Base-by-base conservation (phyloP, 345 rosid species). In the Camelina hispida region DNA sequence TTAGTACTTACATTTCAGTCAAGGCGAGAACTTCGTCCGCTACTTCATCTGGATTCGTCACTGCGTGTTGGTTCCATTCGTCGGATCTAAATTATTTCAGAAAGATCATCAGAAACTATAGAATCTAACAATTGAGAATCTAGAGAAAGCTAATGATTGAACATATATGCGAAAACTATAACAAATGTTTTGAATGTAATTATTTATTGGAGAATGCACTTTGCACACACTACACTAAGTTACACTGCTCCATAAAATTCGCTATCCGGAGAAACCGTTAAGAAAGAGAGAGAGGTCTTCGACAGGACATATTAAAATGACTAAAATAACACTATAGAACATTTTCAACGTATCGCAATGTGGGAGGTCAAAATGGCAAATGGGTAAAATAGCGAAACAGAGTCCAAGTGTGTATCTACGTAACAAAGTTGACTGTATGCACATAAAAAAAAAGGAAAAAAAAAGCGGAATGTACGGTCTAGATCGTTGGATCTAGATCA, bases 41-140 rank as follows among this genome's bases (percentile, higher is more conserved):
- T n/a, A 89, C 84, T 47, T 81, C 76, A 43, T 89, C 97, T n/a
- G 97, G 98, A 76, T 89, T 81, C 18, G 80, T 78, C 53, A 88
- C 91, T 3, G 98, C 93, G 74, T 91, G 87, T 78, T 79, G 76
- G 77, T 85, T 85, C 87, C 78, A 71, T 51, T 75, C 85, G 43
- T 75, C 79, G 38, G 54, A 61, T 75, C 85, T 83, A 79, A 7
- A 7, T 47, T 47, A 16, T 47, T 28, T 16, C 17, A 17, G 30
- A 9, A 51, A 61, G 60, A 28, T 30, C 6, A 48, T 44, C 22
- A 16, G 5, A 25, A 42, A 34, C 4, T 5, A 48, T 8, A 9
- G 2, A 43, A 63, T 18, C 37, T 6, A 34, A 46, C 7, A 38
- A 47, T 40, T 59, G 32, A 25, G 71, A 18, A 46, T 59, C 66